Evolutionary conservation across 495 filamentous ascomycete species (phyloP), one percentile per base, ranked within the genome.

Genomic region (Podospora anserina): DNA sequence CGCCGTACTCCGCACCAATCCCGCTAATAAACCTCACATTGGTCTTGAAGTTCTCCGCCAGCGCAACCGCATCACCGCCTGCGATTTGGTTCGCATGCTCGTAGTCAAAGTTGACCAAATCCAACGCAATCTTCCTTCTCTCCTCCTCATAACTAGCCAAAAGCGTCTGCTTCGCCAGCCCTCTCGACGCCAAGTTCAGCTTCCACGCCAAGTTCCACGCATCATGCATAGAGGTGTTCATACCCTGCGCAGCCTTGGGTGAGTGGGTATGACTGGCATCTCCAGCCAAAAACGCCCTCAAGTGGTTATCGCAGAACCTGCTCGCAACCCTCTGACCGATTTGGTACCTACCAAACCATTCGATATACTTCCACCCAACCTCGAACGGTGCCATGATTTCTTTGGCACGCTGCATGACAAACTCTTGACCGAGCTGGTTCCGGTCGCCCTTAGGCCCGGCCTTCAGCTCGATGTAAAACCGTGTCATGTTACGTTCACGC

Each of bases 181-280:
- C 88, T 28, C 88, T 84, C 28, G 88, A 79, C 1, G 87, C 84
- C 27, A 88, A 80, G 65, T 85, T 86, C 39, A 93, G 80, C 73
- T 93, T 93, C 91, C 91, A 94, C 13, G 84, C 88, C 5, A 94
- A 79, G 68, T 93, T 93, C 82, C 87, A 91, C 15, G 87, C 84
- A 74, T 94, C 91, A 70, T 91, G 89, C 87, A 93, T 89, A 61
- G 85, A 88, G 62, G 90, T 86, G 70, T 93, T 93, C 88, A 90
- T 90, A n/a, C 90, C 90, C 74, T 91, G 91, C 4, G 89, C 91
- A 11, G 89, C 88, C 75, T 91, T 91, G 16, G 90, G 89, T 13
- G 86, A 88, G 75, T 92, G 90, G 0, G 90, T 92, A 76, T 93
- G 90, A 49, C 86, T 86, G 13, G 90, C 90, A 71, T 92, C 90